phyloP scores from a whole-genome alignment of 257 asterid species.

The Solanum infundibuliforme region DNA sequence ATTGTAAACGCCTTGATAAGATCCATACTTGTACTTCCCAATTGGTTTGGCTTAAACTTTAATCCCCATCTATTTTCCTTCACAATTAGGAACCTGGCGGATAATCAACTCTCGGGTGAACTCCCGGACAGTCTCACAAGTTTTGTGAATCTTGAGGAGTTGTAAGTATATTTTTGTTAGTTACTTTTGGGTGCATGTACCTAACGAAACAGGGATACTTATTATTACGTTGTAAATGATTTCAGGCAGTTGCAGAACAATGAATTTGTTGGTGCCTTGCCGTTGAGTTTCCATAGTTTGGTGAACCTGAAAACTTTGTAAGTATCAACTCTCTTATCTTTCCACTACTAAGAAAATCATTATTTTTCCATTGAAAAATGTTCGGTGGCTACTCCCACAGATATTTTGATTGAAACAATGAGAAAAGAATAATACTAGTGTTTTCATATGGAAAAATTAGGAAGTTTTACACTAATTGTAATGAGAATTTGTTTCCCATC shows the following conservation, averaged over 20 bases:
- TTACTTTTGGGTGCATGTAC: not conserved
- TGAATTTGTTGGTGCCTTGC: not conserved
- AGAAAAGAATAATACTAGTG: too few relatives aligned
- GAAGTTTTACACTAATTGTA: not conserved
- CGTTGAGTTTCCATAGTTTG: not conserved
- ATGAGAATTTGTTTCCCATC: not conserved
- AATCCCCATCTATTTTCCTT: not conserved
- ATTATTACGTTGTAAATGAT: not conserved
- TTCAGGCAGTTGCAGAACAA: not conserved
- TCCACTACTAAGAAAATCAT: not conserved
- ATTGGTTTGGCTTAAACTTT: not conserved
- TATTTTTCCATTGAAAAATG: not conserved
- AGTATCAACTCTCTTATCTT: not conserved
- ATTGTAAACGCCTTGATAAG: not conserved
- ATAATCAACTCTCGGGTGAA: not conserved
- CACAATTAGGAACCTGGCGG: not conserved
- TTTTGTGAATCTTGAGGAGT: not conserved
- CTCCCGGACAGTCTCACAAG: not conserved
- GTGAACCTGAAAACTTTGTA: not conserved
- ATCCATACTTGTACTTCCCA: not conserved
- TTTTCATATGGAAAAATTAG: not conserved
- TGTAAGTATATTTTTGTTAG: not conserved
- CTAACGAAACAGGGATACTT: not conserved
- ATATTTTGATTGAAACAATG: not conserved
- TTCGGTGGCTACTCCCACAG: not conserved